A percentile compares a stretch with the other conserved stretches of the same genome.
These are phyloP conservation scores for Chloris gayana DNA, from an alignment of 176 grass and related monocot species.

Conservation along the genomic window DNA sequence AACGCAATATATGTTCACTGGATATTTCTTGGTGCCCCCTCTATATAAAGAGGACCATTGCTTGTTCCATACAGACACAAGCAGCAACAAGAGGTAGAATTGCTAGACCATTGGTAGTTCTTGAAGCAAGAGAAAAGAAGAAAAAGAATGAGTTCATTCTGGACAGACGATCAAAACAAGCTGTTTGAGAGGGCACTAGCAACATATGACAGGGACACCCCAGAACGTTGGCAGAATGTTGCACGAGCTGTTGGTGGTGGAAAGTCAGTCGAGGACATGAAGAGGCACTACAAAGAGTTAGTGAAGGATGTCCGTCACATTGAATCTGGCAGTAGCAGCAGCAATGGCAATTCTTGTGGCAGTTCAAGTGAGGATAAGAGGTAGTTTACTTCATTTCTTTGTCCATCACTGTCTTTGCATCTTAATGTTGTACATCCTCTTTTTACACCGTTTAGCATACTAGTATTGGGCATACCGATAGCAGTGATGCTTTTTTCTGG, in stretches of 20 bases:
- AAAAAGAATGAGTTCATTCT: constrained; percentile 57
- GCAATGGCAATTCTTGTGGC: constrained; percentile 39
- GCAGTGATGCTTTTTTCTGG: constrained; percentile 9
- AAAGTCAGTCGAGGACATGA: constrained; percentile 68
- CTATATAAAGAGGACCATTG: constrained; percentile 67
- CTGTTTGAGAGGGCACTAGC: constrained; percentile 72
- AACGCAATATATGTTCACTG: constrained; percentile 12
- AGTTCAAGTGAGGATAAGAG: constrained; percentile 48
- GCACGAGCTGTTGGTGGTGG: constrained; percentile 61
- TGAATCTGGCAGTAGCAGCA: constrained; percentile 39
- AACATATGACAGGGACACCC: constrained; percentile 66
- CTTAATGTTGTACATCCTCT: constrained; percentile 9
- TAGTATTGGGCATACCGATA: constrained; percentile 5
- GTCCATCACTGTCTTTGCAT: constrained; percentile 4
- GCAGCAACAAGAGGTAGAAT: constrained; percentile 25
- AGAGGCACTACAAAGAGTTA: constrained; percentile 62
- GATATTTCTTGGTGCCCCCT: constrained; percentile 39
- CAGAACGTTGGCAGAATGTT: constrained; percentile 79
- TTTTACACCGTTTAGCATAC: constrained; percentile 9
- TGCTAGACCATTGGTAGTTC: constrained; percentile 19
- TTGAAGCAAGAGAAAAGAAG: background rate
- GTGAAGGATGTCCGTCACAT: constrained; percentile 50
- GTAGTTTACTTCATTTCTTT: constrained; percentile 39
- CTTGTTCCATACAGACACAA: constrained; percentile 49
- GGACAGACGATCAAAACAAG: constrained; percentile 72